phyloP scores from a whole-genome alignment of 225 moss, liverwort and hornwort species.

The Marchantia paleacea region DNA sequence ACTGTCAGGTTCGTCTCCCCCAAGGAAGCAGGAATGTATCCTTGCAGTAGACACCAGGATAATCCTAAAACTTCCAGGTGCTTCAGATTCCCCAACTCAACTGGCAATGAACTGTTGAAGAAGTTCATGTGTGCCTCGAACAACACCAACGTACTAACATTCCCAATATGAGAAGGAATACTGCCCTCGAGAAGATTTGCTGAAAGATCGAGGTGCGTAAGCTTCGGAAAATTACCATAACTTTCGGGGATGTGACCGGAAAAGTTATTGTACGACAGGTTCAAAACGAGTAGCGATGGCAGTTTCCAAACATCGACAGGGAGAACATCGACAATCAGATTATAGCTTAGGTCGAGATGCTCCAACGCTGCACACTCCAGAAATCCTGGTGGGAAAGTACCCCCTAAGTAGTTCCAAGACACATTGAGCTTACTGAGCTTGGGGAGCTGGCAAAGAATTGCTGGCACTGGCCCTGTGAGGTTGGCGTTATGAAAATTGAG shows the following conservation, averaged over 20 bases:
- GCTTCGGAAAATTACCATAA: constrained; percentile 49
- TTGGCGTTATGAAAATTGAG: constrained; percentile 44
- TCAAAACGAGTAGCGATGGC: constrained; percentile 48
- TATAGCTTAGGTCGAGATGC: constrained; percentile 65
- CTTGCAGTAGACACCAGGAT: constrained; percentile 45
- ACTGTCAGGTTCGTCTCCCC: constrained; percentile 47
- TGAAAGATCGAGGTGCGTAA: constrained; percentile 48
- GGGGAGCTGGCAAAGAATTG: constrained; percentile 48
- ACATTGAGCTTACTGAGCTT: constrained; percentile 54
- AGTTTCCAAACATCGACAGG: constrained; percentile 47
- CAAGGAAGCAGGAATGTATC: constrained; percentile 48
- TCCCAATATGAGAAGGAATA: constrained; percentile 58
- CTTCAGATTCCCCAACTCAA: constrained; percentile 55
- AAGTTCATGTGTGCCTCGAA: constrained; percentile 41
- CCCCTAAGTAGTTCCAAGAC: constrained; percentile 51
- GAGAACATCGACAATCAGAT: constrained; percentile 56
- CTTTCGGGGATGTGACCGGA: constrained; percentile 52
- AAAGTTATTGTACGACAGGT: constrained; percentile 71
- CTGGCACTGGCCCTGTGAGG: constrained; percentile 59
- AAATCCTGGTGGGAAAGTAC: constrained; percentile 47
- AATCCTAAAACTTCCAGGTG: constrained; percentile 50
- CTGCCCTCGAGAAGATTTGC: constrained; percentile 52
- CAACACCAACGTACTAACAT: constrained; percentile 52
- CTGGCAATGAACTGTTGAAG: constrained; percentile 51
- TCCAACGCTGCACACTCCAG: constrained; percentile 31